phyloP scores from a whole-genome alignment of 208 protist species.

The Wallacemonas sp. region DNA sequence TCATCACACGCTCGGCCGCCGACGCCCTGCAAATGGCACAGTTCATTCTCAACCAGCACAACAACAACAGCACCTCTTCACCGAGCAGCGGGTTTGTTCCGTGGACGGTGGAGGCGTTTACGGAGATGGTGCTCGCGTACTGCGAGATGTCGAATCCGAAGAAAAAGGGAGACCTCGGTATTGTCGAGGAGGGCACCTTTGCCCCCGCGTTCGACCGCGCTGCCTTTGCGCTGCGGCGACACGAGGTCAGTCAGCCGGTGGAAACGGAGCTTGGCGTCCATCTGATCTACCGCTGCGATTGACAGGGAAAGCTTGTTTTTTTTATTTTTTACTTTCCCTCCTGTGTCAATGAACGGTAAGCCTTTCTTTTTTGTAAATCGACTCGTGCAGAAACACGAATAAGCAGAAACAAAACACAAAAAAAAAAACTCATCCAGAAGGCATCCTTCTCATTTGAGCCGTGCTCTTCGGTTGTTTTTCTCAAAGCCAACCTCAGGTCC shows the following conservation, averaged over 20 bases:
- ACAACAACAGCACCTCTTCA: slow-evolving; percentile 17
- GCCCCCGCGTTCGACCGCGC: slow-evolving; percentile 66
- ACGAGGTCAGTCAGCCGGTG: slow-evolving; percentile 75
- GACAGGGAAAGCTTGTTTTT: no score
- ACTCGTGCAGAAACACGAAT: no score
- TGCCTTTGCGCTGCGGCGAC: slow-evolving; percentile 59
- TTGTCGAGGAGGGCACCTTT: slow-evolving; percentile 75
- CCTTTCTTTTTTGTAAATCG: no score
- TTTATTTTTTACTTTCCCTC: no score
- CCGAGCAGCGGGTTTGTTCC: neutral
- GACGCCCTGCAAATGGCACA: slow-evolving; percentile 73
- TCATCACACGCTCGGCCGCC: slow-evolving; percentile 71
- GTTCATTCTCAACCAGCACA: slow-evolving; percentile 43
- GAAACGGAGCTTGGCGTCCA: slow-evolving; percentile 82
- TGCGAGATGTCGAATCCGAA: slow-evolving; percentile 64
- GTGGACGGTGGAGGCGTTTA: slow-evolving; percentile 80
- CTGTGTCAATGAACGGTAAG: no score
- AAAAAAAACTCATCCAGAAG: no score
- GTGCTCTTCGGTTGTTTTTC: no score
- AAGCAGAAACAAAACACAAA: no score
- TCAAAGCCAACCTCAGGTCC: no score
- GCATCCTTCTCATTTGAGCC: no score
- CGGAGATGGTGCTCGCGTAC: slow-evolving; percentile 55
- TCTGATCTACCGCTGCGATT: slow-evolving; percentile 76
- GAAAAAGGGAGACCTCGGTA: slow-evolving; percentile 75